Base-by-base conservation (phyloP, 83 land plant genomes). In the Larix sibirica region DNA sequence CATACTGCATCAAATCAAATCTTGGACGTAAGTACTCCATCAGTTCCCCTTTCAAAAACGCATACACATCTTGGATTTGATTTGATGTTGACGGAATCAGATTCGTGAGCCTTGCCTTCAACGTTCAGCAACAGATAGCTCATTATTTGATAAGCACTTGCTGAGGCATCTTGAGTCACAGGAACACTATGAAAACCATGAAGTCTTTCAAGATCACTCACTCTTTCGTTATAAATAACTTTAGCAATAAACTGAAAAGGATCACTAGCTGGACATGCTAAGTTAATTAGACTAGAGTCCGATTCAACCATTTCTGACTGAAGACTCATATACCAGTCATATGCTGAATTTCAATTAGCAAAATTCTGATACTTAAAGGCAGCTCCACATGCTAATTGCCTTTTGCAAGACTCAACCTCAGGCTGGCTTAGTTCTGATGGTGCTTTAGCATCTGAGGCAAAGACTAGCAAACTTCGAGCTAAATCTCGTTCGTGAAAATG, bases 141-240 rank as follows among this genome's bases (percentile, higher is more conserved):
- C 82, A 84, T 80, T 71, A 84, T 69, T 44, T 80, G 86, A 80
- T 84, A 84, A 40, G 86, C 84, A 83, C 84, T 83, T 18, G 67
- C 82, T n/a, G 82, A 26, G 9, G 82, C 86, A 80, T 80, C 82
- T 80, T 84, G 86, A 77, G 63, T 61, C 63, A 61, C 20, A 14
- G 63, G 4, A 61, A 61, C 63, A 14, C 63, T 61, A 61, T 61
- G 2, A 14, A 14, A 61, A 2, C 63, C 63, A 1, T 14, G 2
- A 2, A 61, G 14, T 61, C 63, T 61, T 61, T 61, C 63, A 3
- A 14, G 14, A 61, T 61, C 20, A 61, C 14, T 61, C 14, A 61
- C 63, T 61, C 63, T 61, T 14, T 61, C 63, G 20, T 20, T 33
- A 73, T 6, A 33, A 16, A 61, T n/a, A 26, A 4, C 62, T 6